These are phyloP conservation scores for Coemansia sp. DNA, from an alignment of 192 early-diverging fungal genomes.

Conservation along the genomic window DNA sequence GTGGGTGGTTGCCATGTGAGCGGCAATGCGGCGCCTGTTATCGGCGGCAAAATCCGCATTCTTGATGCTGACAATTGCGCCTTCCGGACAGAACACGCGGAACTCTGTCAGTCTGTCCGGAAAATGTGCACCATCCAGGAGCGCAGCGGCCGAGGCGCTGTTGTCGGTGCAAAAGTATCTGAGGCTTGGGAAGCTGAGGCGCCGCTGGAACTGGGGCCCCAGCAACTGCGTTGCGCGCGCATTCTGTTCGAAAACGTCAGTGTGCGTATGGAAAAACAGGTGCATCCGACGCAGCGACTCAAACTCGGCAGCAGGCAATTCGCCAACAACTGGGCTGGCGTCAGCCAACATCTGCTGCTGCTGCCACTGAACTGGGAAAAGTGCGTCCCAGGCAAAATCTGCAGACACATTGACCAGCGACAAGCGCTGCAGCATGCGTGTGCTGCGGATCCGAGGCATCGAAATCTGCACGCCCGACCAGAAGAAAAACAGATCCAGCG, in stretches of 20 bases:
- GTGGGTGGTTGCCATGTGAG: not conserved
- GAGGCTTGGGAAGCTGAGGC: constrained; percentile 3
- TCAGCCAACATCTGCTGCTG: not conserved
- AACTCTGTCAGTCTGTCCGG: not conserved
- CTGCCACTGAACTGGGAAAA: not conserved
- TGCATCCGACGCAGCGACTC: constrained; percentile 1
- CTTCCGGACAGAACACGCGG: constrained; percentile 6
- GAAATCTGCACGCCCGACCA: not conserved
- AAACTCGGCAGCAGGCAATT: not conserved
- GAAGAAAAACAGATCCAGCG: constrained; percentile 7
- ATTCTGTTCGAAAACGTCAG: not conserved
- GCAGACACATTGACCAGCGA: constrained; percentile 5
- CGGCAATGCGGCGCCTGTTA: not conserved
- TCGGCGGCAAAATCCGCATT: not conserved
- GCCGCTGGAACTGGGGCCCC: not conserved
- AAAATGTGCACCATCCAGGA: not conserved
- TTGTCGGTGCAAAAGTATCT: constrained; percentile 3
- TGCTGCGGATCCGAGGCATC: not conserved
- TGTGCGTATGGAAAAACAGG: constrained; percentile 7
- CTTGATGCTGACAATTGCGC: not conserved
- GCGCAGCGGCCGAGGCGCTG: constrained; percentile 1
- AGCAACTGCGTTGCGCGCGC: not conserved
- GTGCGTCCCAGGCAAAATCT: not conserved
- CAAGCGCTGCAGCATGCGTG: not conserved
- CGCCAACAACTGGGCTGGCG: not conserved